A percentile compares a stretch with the other conserved stretches of the same genome.
Evolutionary conservation across 176 grass and related monocot genomes (phyloP).

Genomic region (Eleusine indica): DNA sequence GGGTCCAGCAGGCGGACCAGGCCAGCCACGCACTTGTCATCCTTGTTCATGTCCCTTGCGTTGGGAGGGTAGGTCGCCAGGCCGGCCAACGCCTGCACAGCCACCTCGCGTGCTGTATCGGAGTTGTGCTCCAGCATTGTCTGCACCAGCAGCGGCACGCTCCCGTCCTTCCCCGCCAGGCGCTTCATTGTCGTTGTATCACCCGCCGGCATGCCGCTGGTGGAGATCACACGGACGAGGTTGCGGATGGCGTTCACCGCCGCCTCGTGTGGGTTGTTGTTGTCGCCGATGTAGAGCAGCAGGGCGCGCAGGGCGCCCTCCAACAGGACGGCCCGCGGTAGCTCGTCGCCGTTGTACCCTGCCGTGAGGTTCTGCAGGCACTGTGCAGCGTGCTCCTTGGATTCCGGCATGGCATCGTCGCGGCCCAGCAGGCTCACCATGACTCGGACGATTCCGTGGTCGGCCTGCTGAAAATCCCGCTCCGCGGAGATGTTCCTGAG

Average conservation of each 20-base stretch:
- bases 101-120: too few species aligned
- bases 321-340: constrained; percentile 64
- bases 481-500: constrained; percentile 86
- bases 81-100: too few species aligned
- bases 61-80: too few species aligned
- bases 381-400: constrained; percentile 89
- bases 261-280: constrained; percentile 57
- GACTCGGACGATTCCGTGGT: constrained; percentile 80
- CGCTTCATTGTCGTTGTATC: constrained; percentile 56
- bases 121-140: too few species aligned
- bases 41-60: constrained; percentile 33
- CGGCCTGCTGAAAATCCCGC: constrained; percentile 72
- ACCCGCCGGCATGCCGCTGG: too few species aligned
- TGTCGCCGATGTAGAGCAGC: constrained; percentile 74
- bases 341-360: constrained; percentile 52
- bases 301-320: constrained; percentile 80
- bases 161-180: constrained; percentile 50
- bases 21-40: too few species aligned
- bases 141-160: too few species aligned
- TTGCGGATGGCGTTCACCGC: constrained; percentile 78
- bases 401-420: constrained; percentile 58
- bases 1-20: too few species aligned
- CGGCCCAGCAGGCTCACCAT: constrained; percentile 80
- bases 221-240: constrained; percentile 40
- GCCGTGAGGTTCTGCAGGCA: constrained; percentile 81